phyloP scores from a whole-genome alignment of 1,284 basidiomycete genomes.

The Austropuccinia psidii region DNA sequence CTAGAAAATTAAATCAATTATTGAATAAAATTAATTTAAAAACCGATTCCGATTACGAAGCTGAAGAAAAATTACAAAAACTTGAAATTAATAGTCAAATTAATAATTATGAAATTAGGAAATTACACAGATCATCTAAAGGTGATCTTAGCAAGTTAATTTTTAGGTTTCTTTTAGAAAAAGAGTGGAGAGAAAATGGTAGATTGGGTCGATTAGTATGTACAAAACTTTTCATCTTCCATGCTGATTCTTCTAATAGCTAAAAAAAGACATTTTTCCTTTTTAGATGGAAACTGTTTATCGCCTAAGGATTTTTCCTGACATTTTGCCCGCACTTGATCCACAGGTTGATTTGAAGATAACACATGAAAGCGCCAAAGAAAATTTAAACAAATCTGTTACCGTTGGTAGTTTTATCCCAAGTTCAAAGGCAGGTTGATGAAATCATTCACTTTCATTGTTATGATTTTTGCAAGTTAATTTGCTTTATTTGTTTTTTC shows the following conservation, averaged over 20 bases:
- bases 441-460: conserved; percentile 63
- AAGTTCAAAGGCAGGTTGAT: conserved; percentile 54
- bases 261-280: not conserved
- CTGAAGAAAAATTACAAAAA: conserved; percentile 2
- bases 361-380: conserved; percentile 52
- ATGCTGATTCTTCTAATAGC: not conserved
- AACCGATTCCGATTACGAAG: not conserved
- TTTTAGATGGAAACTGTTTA: conserved; percentile 77
- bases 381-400: not conserved
- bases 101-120: conserved; percentile 20
- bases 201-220: conserved; percentile 70
- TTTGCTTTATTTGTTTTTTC: not conserved
- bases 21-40: not conserved
- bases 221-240: conserved; percentile 31
- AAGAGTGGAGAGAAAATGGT: conserved; percentile 75
- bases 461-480: conserved; percentile 57
- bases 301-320: conserved; percentile 83
- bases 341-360: conserved; percentile 61
- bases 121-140: conserved; percentile 22
- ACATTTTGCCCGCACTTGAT: conserved; percentile 64
- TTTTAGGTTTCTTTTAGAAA: conserved; percentile 71
- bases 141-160: conserved; percentile 54
- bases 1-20: not conserved
- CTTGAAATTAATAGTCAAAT: conserved; percentile 28
- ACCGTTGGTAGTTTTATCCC: conserved; percentile 39